Conservation (phyloP, 345 rosid genomes). For the Lepidium didymum region DNA sequence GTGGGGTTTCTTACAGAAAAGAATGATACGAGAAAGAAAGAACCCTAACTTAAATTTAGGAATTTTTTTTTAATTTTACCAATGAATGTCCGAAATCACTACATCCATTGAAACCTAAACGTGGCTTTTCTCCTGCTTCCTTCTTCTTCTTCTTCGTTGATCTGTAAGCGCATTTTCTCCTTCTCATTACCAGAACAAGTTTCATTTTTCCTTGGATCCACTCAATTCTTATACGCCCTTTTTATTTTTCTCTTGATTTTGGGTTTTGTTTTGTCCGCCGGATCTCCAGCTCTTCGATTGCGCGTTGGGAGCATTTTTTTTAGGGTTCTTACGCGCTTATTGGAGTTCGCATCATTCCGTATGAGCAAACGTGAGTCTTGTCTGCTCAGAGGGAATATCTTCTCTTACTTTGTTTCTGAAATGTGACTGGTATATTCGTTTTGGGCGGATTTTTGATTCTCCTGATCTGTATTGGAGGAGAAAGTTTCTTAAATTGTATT, state of each 20-base stretch:
- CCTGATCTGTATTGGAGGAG: not conserved
- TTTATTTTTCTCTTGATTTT: not conserved
- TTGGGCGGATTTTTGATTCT: not conserved
- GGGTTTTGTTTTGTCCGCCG: not conserved
- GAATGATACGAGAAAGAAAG: not conserved
- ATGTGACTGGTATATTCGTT: conserved; percentile 7
- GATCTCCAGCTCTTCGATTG: conserved; percentile 24
- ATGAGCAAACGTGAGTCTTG: conserved; percentile 25
- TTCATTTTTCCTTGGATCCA: conserved; percentile 24
- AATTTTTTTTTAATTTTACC: not conserved
- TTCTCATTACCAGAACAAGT: not conserved
- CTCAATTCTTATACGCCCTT: not conserved
- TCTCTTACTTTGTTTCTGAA: conserved; percentile 2
- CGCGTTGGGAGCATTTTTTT: conserved; percentile 9
- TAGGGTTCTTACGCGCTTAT: not conserved
- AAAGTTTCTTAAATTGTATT: not conserved
- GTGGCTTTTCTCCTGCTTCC: conserved; percentile 5
- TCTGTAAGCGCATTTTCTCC: conserved; percentile 27
- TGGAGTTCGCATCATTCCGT: conserved; percentile 8
- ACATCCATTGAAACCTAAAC: conserved; percentile 28
- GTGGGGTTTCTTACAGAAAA: too few relatives aligned
- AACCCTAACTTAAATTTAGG: conserved; percentile 30
- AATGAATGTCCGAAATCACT: conserved; percentile 28
- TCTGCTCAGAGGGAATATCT: not conserved
- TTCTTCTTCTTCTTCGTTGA: conserved; percentile 21